Evolutionary conservation across 768 basidiomycete species (phyloP).

Genomic region (Termitomyces sp.): DNA sequence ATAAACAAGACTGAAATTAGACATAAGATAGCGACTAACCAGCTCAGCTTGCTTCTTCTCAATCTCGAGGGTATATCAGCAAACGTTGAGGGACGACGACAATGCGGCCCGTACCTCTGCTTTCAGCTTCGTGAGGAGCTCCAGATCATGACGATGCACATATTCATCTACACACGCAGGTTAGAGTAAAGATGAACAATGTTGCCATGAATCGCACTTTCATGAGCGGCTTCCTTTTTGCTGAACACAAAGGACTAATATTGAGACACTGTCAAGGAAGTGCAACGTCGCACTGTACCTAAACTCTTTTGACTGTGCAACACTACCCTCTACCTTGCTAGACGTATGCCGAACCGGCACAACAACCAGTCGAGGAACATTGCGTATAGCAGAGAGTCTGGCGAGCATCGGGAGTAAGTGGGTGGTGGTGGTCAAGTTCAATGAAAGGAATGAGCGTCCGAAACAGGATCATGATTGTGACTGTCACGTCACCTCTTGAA

Average conservation of each 20-base stretch:
- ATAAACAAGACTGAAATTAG: background rate
- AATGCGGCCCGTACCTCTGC: slow-evolving; percentile 35
- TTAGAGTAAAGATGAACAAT: slow-evolving; percentile 2
- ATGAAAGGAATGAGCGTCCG: slow-evolving; percentile 5
- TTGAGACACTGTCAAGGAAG: slow-evolving; percentile 16
- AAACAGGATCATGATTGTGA: slow-evolving; percentile 20
- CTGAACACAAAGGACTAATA: slow-evolving; percentile 28
- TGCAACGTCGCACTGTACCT: slow-evolving; percentile 31
- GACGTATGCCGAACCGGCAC: slow-evolving; percentile 33
- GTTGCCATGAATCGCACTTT: slow-evolving; percentile 23
- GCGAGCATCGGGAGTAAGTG: slow-evolving; percentile 32
- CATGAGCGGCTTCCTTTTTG: slow-evolving; percentile 70
- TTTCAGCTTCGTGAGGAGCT: slow-evolving; percentile 54
- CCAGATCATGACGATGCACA: slow-evolving; percentile 50
- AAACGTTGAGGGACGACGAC: background rate
- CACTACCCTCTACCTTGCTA: slow-evolving; percentile 46
- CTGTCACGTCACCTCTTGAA: slow-evolving; percentile 42
- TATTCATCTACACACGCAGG: slow-evolving; percentile 48
- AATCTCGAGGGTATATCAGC: slow-evolving; percentile 19
- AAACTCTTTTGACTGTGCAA: slow-evolving; percentile 60
- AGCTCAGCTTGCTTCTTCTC: slow-evolving; percentile 29
- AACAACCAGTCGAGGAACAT: slow-evolving; percentile 31
- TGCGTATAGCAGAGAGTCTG: slow-evolving; percentile 34
- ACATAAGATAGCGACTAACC: slow-evolving; percentile 15
- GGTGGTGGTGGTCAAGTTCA: slow-evolving; percentile 13